Evolutionary conservation across 2,329 filamentous ascomycete species (phyloP).

Genomic region (Botrytis byssoidea): DNA sequence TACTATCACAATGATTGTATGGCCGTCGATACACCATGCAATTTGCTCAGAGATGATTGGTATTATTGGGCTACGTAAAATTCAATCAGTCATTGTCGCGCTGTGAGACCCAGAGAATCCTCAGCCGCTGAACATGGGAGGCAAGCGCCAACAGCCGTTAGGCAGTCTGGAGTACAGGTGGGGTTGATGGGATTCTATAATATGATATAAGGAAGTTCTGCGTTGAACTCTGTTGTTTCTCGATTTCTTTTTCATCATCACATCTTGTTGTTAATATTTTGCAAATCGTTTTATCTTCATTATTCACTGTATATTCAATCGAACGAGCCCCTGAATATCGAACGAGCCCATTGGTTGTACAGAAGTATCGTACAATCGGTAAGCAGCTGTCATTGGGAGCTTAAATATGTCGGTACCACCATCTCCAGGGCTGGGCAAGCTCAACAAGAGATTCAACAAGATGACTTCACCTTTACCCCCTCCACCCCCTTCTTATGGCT

Average conservation of each 20-base stretch:
- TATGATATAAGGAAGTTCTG: neutral
- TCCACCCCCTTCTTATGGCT: conserved; percentile 8
- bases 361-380: neutral
- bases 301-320: conserved; percentile 10
- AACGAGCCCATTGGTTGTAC: neutral
- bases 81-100: neutral
- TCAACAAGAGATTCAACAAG: conserved; percentile 1
- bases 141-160: conserved; percentile 14
- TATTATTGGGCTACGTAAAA: neutral
- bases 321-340: neutral
- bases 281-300: neutral
- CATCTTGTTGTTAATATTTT: neutral
- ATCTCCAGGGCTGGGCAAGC: conserved; percentile 1
- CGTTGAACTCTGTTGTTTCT: neutral
- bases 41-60: neutral
- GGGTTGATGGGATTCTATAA: neutral
- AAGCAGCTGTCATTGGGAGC: neutral
- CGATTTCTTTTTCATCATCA: neutral
- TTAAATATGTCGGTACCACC: neutral
- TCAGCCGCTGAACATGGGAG: conserved; percentile 17
- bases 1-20: neutral
- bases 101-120: neutral
- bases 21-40: neutral
- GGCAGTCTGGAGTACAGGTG: neutral
- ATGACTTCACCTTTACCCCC: neutral